phyloP scores from a whole-genome alignment of 148 eudicot species.

The Simmondsia chinensis region DNA sequence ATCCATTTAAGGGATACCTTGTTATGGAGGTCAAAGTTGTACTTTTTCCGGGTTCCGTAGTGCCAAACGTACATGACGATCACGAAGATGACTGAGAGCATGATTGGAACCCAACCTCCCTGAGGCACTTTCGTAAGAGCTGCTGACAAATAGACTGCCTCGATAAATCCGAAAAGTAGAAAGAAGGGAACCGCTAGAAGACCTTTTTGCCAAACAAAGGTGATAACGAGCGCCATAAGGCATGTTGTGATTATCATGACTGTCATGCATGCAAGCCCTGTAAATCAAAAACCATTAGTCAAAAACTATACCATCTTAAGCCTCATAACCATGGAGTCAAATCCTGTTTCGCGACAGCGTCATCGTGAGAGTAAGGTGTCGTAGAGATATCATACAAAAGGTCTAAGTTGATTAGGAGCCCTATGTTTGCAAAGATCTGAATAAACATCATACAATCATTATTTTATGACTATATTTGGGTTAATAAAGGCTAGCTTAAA shows the following conservation, averaged over 20 bases:
- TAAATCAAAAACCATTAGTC: slow-evolving; percentile 9
- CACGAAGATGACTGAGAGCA: slow-evolving; percentile 59
- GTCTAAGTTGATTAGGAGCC: too few relatives aligned
- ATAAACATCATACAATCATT: too few relatives aligned
- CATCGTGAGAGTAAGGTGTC: too few relatives aligned
- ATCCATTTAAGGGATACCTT: slow-evolving; percentile 91
- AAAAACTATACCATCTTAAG: too few relatives aligned
- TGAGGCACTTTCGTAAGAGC: slow-evolving; percentile 77
- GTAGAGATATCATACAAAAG: too few relatives aligned
- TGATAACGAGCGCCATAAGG: slow-evolving; percentile 70
- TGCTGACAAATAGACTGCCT: slow-evolving; percentile 59
- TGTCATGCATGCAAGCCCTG: slow-evolving; percentile 88
- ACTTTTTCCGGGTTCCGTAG: slow-evolving; percentile 82
- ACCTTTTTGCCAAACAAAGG: slow-evolving; percentile 65
- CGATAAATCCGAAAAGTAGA: slow-evolving; percentile 58
- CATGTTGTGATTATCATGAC: slow-evolving; percentile 88
- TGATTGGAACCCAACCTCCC: slow-evolving; percentile 95
- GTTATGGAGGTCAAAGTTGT: slow-evolving; percentile 88
- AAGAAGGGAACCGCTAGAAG: slow-evolving; percentile 50
- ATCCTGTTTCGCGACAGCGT: too few relatives aligned
- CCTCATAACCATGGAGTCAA: too few relatives aligned
- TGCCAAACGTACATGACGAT: slow-evolving; percentile 80
- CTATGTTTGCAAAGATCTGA: too few relatives aligned
- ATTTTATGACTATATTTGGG: too few relatives aligned
- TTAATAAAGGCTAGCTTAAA: too few relatives aligned